A percentile compares a stretch with the other conserved stretches of the same genome.
Conservation (phyloP, 2,329 filamentous ascomycete genomes). For the Pseudopyrenochaeta lycopersici region DNA sequence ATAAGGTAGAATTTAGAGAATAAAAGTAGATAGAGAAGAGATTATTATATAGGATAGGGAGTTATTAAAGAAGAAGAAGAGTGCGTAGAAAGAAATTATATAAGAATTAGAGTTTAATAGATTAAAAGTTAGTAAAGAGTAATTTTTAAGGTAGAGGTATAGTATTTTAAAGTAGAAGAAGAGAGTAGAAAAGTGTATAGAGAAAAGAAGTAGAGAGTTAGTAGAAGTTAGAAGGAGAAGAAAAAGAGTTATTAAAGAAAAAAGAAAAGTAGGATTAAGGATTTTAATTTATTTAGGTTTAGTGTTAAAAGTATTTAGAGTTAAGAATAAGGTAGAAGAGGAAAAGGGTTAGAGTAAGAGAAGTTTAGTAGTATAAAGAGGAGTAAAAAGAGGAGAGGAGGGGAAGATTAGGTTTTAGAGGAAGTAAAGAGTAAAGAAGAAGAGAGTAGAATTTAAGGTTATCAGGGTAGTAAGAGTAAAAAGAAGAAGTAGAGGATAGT, state of each 20-base stretch:
- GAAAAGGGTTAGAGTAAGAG: constrained; percentile 2
- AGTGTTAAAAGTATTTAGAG: neutral
- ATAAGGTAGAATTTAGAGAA: neutral
- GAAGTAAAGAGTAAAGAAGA: neutral
- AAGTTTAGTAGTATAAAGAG: neutral
- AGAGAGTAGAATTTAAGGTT: neutral
- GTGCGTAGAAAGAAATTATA: too few relatives aligned
- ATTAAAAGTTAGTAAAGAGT: too few relatives aligned
- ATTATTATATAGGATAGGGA: neutral
- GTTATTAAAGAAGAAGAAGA: too few relatives aligned
- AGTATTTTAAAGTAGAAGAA: too few relatives aligned
- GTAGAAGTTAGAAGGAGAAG: neutral
- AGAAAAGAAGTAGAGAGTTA: neutral
- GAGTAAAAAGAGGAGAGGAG: too few relatives aligned
- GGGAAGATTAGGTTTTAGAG: neutral
- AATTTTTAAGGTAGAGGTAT: too few relatives aligned
- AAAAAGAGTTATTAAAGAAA: too few relatives aligned
- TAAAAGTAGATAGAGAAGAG: neutral
- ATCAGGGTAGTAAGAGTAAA: neutral
- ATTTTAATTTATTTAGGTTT: neutral
- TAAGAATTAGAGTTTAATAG: too few relatives aligned
- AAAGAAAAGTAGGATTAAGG: too few relatives aligned
- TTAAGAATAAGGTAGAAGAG: neutral
- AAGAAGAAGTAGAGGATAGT: neutral
- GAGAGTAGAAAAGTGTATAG: neutral